These are phyloP conservation scores for Tylopilus sp. DNA, from an alignment of 1,284 basidiomycete species.

Conservation along the genomic window DNA sequence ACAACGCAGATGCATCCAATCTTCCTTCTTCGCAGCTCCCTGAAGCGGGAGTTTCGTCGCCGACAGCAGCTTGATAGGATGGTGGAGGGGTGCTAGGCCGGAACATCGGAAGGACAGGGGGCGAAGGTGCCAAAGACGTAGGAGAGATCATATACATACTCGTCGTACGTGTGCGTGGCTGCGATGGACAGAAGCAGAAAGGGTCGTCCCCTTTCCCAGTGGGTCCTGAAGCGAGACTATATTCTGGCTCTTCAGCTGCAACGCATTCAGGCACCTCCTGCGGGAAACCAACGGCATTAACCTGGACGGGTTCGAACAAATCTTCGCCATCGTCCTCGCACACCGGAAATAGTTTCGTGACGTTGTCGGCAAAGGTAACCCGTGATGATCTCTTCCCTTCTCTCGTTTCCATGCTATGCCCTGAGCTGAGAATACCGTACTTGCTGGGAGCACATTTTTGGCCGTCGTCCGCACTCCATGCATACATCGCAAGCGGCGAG, in stretches of 20 bases:
- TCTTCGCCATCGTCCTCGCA: constrained; percentile 31
- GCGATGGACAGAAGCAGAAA: constrained; percentile 23
- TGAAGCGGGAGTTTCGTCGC: background rate
- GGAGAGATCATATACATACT: constrained; percentile 27
- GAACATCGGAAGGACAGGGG: constrained; percentile 20
- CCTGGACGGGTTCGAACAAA: constrained; percentile 9
- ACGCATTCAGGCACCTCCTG: constrained; percentile 3
- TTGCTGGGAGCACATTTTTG: constrained; percentile 4
- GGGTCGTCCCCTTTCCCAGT: constrained; percentile 26
- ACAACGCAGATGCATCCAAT: constrained; percentile 28
- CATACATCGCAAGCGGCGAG: constrained; percentile 28
- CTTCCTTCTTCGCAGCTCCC: constrained; percentile 1
- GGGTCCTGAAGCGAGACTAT: background rate
- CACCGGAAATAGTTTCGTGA: constrained; percentile 32
- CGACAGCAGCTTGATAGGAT: constrained; percentile 19
- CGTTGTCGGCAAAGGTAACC: constrained; percentile 23
- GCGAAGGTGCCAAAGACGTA: background rate
- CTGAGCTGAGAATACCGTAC: constrained; percentile 17
- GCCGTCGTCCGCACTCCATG: constrained; percentile 16
- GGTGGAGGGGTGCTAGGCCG: constrained; percentile 28
- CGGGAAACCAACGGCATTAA: constrained; percentile 20
- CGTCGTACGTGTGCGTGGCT: constrained; percentile 29
- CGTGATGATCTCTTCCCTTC: constrained; percentile 20
- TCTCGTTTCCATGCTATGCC: constrained; percentile 12
- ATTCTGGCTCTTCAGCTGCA: constrained; percentile 2